Evolutionary conservation across 768 basidiomycete genomes (phyloP).

Genomic region (Hydnomerulius pinastri): DNA sequence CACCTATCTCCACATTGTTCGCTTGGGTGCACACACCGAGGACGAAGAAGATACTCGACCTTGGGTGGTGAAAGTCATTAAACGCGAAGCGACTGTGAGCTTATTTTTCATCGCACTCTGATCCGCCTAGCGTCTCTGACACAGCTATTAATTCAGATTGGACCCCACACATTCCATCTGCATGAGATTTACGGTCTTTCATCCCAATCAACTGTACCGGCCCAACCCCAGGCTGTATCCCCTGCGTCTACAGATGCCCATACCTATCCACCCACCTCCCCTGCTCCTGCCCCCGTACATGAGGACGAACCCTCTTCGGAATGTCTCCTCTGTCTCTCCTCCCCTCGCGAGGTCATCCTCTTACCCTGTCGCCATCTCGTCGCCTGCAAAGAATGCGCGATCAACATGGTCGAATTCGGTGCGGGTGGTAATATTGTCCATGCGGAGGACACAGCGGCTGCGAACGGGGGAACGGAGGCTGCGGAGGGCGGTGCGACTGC

Average conservation of each 20-base stretch:
- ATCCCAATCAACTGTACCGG: slow-evolving; percentile 45
- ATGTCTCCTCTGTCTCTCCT: slow-evolving; percentile 88
- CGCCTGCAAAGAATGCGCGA: slow-evolving; percentile 91
- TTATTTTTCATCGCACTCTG: slow-evolving; percentile 4
- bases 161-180: slow-evolving; percentile 89
- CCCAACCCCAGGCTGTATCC: slow-evolving; percentile 39
- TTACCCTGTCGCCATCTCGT: slow-evolving; percentile 93
- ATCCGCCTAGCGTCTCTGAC: slow-evolving; percentile 1
- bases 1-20: slow-evolving; percentile 84
- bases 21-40: slow-evolving; percentile 52
- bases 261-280: slow-evolving; percentile 47
- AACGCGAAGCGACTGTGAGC: slow-evolving; percentile 82
- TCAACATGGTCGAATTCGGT: slow-evolving; percentile 98
- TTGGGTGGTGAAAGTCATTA: slow-evolving; percentile 92
- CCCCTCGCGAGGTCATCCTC: slow-evolving; percentile 88
- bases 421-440: slow-evolving; percentile 88
- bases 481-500: slow-evolving; percentile 27
- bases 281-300: slow-evolving; percentile 29
- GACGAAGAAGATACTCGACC: slow-evolving; percentile 64
- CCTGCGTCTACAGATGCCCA: slow-evolving; percentile 39
- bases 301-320: slow-evolving; percentile 82
- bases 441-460: slow-evolving; percentile 38
- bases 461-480: slow-evolving; percentile 23
- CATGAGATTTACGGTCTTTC: slow-evolving; percentile 95
- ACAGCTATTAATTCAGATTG: slow-evolving; percentile 58